Evolutionary conservation across 495 filamentous ascomycete genomes (phyloP).

Genomic region (Trichoderma parareesei): DNA sequence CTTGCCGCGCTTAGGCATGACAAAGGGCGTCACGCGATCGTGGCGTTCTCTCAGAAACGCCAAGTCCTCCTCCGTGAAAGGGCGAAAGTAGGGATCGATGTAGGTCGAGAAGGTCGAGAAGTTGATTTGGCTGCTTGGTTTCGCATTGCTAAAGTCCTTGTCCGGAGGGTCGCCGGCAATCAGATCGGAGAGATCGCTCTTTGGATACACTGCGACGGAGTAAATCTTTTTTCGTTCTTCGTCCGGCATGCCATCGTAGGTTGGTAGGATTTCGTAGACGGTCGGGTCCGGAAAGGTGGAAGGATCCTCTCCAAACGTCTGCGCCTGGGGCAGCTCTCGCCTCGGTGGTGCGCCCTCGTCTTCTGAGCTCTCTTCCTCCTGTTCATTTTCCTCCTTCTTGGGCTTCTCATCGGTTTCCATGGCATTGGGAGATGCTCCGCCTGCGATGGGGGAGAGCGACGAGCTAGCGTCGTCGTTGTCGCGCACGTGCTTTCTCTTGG

Average conservation of each 20-base stretch:
- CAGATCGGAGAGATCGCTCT: constrained; percentile 67
- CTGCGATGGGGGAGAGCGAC: constrained; percentile 52
- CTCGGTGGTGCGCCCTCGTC: constrained; percentile 73
- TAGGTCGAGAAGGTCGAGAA: constrained; percentile 82
- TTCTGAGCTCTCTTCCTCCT: constrained; percentile 54
- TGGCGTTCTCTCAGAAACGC: constrained; percentile 87
- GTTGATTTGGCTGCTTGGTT: constrained; percentile 87
- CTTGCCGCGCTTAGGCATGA: constrained; percentile 79
- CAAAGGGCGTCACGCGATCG: constrained; percentile 71
- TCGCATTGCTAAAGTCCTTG: constrained; percentile 88
- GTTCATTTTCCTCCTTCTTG: constrained; percentile 40
- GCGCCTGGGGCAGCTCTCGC: constrained; percentile 59
- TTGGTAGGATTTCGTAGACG: constrained; percentile 80
- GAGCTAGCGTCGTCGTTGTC: constrained; percentile 54
- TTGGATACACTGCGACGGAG: constrained; percentile 75
- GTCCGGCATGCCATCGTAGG: constrained; percentile 64
- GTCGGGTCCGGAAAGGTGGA: constrained; percentile 89
- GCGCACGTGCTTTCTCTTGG: constrained; percentile 36
- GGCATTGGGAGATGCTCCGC: constrained; percentile 33
- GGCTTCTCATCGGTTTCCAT: constrained; percentile 45
- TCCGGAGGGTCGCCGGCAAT: constrained; percentile 86
- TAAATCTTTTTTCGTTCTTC: constrained; percentile 79
- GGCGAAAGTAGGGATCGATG: constrained; percentile 83
- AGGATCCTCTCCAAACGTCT: constrained; percentile 86
- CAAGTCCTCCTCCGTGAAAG: constrained; percentile 88